These are phyloP conservation scores for Wolfiporia cocos DNA, from an alignment of 1,284 basidiomycete genomes.

Conservation along the genomic window DNA sequence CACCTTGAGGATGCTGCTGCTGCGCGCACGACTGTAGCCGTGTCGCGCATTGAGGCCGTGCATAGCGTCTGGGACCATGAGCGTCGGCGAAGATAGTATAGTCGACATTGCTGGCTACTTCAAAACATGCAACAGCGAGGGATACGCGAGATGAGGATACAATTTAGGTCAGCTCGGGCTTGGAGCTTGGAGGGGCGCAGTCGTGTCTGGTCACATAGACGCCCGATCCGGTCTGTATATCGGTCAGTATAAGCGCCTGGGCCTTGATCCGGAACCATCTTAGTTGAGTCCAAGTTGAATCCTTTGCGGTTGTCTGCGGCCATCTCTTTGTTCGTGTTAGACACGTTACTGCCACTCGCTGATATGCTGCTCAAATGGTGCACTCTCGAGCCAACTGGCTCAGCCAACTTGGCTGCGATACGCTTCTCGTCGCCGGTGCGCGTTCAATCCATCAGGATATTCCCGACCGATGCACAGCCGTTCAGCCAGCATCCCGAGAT, in stretches of 20 bases:
- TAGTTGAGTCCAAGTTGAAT: too few relatives aligned
- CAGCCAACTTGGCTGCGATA: conserved; percentile 55
- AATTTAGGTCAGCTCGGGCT: conserved; percentile 2
- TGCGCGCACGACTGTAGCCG: conserved; percentile 55
- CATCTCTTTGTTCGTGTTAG: too few relatives aligned
- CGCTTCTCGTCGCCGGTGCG: conserved; percentile 58
- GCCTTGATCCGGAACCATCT: too few relatives aligned
- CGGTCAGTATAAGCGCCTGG: not conserved
- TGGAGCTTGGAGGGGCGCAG: conserved; percentile 1
- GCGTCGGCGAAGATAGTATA: conserved; percentile 21
- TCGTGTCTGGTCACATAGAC: conserved; percentile 7
- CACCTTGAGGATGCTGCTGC: conserved; percentile 81
- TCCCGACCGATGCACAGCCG: conserved; percentile 52
- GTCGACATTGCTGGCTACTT: conserved; percentile 13
- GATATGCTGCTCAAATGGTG: conserved; percentile 60
- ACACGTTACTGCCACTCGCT: too few relatives aligned
- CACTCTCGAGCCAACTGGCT: conserved; percentile 51
- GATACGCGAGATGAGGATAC: not conserved
- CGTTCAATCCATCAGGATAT: conserved; percentile 56
- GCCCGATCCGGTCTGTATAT: not conserved
- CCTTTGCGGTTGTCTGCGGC: too few relatives aligned
- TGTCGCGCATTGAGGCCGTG: conserved; percentile 23
- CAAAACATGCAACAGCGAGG: not conserved
- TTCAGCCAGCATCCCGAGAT: conserved; percentile 54
- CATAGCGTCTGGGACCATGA: conserved; percentile 20